Percentiles rank a stretch among this genome's conserved stretches.
Evolutionary conservation across 805 yeast species (phyloP).

Genomic region (Candida patagonica): DNA sequence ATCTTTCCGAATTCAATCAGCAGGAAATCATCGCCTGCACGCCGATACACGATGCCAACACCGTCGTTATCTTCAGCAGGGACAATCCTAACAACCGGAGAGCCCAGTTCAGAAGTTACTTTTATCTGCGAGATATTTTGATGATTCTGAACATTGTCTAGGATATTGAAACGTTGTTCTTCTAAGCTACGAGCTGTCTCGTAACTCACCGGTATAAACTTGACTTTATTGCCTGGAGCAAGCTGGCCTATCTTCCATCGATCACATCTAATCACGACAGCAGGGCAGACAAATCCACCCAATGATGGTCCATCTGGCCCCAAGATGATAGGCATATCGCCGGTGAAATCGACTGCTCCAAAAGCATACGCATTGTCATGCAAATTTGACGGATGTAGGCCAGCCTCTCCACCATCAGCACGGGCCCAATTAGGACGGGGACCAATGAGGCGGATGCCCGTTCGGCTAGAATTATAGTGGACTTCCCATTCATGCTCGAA

Average conservation of each 20-base stretch:
- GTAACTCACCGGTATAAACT: slow-evolving; percentile 68
- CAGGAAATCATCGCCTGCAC: slow-evolving; percentile 93
- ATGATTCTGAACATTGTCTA: slow-evolving; percentile 19
- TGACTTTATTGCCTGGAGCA: slow-evolving; percentile 82
- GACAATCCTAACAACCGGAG: slow-evolving; percentile 52
- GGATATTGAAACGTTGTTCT: slow-evolving; percentile 42
- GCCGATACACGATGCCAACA: slow-evolving; percentile 79
- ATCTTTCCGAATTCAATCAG: slow-evolving; percentile 91
- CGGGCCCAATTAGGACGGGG: slow-evolving; percentile 98
- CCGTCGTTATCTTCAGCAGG: slow-evolving; percentile 38
- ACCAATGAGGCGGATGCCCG: slow-evolving; percentile 84
- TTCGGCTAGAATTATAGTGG: slow-evolving; percentile 93
- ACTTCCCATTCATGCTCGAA: slow-evolving; percentile 81
- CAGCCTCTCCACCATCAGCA: slow-evolving; percentile 94
- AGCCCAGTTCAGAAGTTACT: slow-evolving; percentile 43
- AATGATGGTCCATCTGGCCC: slow-evolving; percentile 97
- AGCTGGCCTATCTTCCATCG: slow-evolving; percentile 99
- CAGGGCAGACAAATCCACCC: slow-evolving; percentile 96
- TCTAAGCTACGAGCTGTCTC: slow-evolving; percentile 60
- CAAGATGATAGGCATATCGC: slow-evolving; percentile 95
- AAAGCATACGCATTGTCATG: slow-evolving; percentile 94
- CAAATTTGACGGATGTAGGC: slow-evolving; percentile 96
- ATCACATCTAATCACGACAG: slow-evolving; percentile 91
- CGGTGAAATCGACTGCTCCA: slow-evolving; percentile 96
- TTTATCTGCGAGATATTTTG: slow-evolving; percentile 13